phyloP scores from a whole-genome alignment of 306 rosid species.

The Lotus japonicus region DNA sequence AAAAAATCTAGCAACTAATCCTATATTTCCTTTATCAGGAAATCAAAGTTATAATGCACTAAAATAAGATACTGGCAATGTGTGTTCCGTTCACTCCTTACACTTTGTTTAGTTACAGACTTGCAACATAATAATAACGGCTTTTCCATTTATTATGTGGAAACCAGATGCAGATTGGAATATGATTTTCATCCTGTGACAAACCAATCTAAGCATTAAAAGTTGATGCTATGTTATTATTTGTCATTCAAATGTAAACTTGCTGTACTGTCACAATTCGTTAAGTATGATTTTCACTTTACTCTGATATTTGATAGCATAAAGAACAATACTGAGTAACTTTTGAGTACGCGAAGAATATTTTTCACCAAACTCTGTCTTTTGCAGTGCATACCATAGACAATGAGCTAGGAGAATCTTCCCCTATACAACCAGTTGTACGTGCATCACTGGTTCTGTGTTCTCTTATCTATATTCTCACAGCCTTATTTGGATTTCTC shows the following conservation, averaged over 20 bases:
- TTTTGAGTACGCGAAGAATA: not conserved
- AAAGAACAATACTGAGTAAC: not conserved
- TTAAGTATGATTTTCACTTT: not conserved
- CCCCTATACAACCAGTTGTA: constrained; percentile 45
- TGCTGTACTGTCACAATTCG: not conserved
- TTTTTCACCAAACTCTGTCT: constrained; percentile 9
- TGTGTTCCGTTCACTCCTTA: not conserved
- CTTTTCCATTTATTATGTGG: not conserved
- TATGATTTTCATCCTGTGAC: not conserved
- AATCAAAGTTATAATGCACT: not conserved
- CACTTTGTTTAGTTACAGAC: not conserved
- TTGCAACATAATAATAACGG: not conserved
- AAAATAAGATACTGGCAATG: not conserved
- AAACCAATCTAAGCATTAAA: not conserved
- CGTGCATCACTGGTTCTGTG: constrained; percentile 51
- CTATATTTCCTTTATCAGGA: not conserved
- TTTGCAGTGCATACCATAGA: constrained; percentile 54
- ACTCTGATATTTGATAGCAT: not conserved
- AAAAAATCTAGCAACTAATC: not conserved
- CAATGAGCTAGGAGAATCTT: constrained; percentile 54
- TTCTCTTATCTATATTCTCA: constrained; percentile 45
- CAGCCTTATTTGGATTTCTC: constrained; percentile 56
- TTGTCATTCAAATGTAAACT: not conserved
- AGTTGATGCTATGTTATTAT: not conserved
- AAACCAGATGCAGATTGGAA: not conserved